Percentiles rank a stretch among this genome's conserved stretches.
Conservation (phyloP, 2,329 filamentous ascomycete species). For the Cladophialophora chaetospira region DNA sequence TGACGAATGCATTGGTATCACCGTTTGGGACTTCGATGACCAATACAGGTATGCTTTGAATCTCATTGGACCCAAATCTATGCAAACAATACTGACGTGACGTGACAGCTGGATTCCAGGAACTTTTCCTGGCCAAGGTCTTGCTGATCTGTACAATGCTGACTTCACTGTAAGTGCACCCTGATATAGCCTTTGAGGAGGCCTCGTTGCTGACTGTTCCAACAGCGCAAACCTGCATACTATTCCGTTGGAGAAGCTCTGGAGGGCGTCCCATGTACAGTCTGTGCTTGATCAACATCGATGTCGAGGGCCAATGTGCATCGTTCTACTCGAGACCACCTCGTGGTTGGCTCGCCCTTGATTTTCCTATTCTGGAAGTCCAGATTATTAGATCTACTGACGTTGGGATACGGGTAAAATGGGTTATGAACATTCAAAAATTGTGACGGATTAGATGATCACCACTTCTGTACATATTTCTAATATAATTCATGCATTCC, state of each 20-base stretch:
- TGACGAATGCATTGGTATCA: conserved; percentile 39
- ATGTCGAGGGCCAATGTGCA: background rate
- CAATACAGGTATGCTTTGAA: conserved; percentile 37
- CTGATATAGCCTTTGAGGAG: background rate
- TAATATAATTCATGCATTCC: too few relatives aligned
- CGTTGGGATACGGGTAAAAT: too few relatives aligned
- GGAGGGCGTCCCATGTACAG: conserved; percentile 30
- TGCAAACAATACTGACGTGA: background rate
- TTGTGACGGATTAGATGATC: too few relatives aligned
- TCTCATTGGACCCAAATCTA: background rate
- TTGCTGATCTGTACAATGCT: conserved; percentile 50
- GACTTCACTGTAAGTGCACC: conserved; percentile 36
- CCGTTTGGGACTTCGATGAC: conserved; percentile 48
- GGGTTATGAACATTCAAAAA: too few relatives aligned
- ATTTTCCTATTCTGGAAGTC: too few relatives aligned
- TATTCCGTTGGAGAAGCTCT: conserved; percentile 38
- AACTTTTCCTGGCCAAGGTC: conserved; percentile 46
- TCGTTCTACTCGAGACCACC: background rate
- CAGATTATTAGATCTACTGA: too few relatives aligned
- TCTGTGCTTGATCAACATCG: conserved; percentile 24
- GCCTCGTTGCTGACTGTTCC: background rate
- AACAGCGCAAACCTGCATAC: conserved; percentile 51
- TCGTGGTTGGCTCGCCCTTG: background rate
- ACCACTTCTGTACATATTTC: too few relatives aligned
- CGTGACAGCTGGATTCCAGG: conserved; percentile 47